These are phyloP conservation scores for Knufia fluminis DNA, from an alignment of 2,329 filamentous ascomycete species.

Conservation along the genomic window DNA sequence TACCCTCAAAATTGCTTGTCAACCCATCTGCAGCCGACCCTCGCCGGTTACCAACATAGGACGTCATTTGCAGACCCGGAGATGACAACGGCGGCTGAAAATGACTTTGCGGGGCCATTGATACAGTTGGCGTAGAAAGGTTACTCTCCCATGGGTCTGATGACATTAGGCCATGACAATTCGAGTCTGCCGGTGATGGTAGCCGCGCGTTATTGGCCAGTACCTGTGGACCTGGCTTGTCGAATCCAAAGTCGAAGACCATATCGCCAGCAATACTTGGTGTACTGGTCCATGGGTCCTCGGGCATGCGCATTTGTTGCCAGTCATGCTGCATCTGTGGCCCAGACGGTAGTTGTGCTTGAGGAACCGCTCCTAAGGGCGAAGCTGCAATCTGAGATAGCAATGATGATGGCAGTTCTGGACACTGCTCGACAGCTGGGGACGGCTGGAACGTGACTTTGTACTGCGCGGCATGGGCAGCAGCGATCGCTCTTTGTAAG, in stretches of 20 bases:
- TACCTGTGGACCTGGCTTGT: background rate
- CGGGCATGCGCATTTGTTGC: background rate
- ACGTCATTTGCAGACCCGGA: slow-evolving; percentile 17
- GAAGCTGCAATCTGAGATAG: background rate
- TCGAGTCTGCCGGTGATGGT: background rate
- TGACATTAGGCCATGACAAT: background rate
- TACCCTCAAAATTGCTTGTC: slow-evolving; percentile 19
- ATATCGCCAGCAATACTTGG: slow-evolving; percentile 18
- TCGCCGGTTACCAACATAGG: slow-evolving; percentile 19
- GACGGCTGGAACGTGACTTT: background rate
- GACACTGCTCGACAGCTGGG: background rate
- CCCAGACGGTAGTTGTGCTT: background rate
- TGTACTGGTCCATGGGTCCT: slow-evolving; percentile 10
- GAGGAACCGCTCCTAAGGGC: background rate
- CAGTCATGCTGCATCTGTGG: background rate
- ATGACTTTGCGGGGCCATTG: background rate
- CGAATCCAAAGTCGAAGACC: slow-evolving; percentile 22
- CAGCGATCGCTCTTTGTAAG: slow-evolving; percentile 36
- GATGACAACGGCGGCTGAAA: slow-evolving; percentile 9
- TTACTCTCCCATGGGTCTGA: slow-evolving; percentile 15
- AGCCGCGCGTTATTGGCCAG: background rate
- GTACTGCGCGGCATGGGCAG: slow-evolving; percentile 31
- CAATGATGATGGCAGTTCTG: background rate
- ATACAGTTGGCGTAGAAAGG: slow-evolving; percentile 12
- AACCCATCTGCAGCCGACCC: slow-evolving; percentile 20